Evolutionary conservation across 805 yeast species (phyloP).

Genomic region (Saturnispora galanensis): DNA sequence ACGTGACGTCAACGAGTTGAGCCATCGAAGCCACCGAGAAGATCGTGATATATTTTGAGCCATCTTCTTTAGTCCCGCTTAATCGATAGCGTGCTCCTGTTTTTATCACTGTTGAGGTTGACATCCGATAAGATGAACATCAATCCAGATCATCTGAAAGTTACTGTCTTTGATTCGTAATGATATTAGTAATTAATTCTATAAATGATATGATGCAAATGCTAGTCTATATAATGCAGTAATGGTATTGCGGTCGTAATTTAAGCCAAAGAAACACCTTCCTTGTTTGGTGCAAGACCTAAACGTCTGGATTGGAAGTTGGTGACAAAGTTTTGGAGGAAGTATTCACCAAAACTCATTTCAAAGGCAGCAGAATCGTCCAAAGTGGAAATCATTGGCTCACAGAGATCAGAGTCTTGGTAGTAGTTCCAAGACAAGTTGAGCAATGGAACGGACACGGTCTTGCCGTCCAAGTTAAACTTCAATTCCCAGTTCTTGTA

Average conservation of each 20-base stretch:
- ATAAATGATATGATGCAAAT: background rate
- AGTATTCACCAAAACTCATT: conserved; percentile 17
- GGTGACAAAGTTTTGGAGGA: conserved; percentile 13
- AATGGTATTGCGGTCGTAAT: background rate
- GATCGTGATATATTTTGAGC: no score
- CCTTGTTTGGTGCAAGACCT: conserved; percentile 14
- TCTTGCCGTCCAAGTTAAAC: conserved; percentile 8
- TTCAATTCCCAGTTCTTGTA: conserved; percentile 11
- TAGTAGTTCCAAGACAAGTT: conserved; percentile 16
- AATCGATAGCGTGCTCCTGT: no score
- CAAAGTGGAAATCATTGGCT: conserved; percentile 13
- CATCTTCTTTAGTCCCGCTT: no score
- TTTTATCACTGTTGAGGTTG: no score
- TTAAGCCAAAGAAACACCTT: conserved; percentile 3
- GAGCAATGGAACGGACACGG: conserved; percentile 12
- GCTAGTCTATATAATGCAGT: background rate
- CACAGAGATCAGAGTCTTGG: conserved; percentile 14
- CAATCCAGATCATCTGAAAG: no score
- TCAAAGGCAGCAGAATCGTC: conserved; percentile 10
- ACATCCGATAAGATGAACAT: background rate
- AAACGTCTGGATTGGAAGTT: conserved; percentile 13
- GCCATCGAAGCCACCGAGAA: no score
- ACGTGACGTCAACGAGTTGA: no score
- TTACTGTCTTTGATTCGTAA: background rate
- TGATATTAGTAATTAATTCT: background rate